Evolutionary conservation across 1,284 basidiomycete species (phyloP), one percentile per base, ranked within the genome.

Genomic region (Leccinum subfulvum): DNA sequence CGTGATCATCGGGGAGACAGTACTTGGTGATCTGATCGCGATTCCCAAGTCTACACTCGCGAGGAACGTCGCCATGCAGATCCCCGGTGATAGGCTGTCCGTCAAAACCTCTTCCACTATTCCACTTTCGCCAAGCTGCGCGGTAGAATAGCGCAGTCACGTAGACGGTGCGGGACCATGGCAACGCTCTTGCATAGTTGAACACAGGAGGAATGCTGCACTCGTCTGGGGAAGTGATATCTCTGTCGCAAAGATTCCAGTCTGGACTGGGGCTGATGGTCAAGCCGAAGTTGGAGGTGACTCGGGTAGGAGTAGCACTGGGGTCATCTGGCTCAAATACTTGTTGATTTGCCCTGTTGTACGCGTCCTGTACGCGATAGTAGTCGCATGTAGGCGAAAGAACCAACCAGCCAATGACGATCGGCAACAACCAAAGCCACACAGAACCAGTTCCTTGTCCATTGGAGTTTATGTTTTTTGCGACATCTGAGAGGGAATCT

Each of bases 401-500:
- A 59, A 77, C 70, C 21, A 82, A 64, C 78, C 80, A 81, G 11
- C 73, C 72, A 3, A 78, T 65, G 30, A 82, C 79, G 14, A 81
- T 68, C 0, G 80, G 75, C 13, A 82, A 58, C 7, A 81, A 64
- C 79, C 80, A 81, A 9, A 82, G 67, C 76, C 75, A 81, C 8
- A 73, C 66, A 0, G 76, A 77, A 1, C 76, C 77, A 7, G 78
- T 75, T 6, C 71, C 76, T 53, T 79, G 71, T 1, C 79, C 80
- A 21, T 67, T 75, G 1, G 13, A 78, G 59, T 23, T 3, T 55
- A 28, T 1, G 56, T 52, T 7, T 4, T 16, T n/a, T 7, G 35
- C 74, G 59, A 26, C 69, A 14, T 37, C 67, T 3, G 71, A 70
- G 54, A 82, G 76, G 8, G 78, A 76, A 59, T 79, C 74, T 11